A percentile compares a stretch with the other conserved stretches of the same genome.
Conservation (phyloP, 2,329 filamentous ascomycete genomes). For the Exserohilum turcica region DNA sequence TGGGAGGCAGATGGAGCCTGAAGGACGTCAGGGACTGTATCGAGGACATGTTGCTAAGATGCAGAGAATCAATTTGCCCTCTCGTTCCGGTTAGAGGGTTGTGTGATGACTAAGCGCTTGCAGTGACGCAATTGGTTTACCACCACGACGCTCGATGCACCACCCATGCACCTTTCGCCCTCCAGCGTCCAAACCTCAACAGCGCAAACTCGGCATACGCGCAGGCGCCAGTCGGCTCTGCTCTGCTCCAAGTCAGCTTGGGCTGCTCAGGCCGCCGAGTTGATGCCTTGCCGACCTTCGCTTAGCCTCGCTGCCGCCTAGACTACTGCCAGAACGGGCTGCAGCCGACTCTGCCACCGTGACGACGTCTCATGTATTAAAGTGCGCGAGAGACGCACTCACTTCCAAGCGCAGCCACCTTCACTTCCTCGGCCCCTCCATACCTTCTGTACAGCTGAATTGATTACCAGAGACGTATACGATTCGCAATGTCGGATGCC, state of each 20-base stretch:
- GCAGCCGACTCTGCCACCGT: constrained; percentile 20
- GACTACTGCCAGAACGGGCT: constrained; percentile 30
- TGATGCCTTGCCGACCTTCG: constrained; percentile 39
- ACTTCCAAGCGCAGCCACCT: constrained; percentile 16
- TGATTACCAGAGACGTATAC: not conserved
- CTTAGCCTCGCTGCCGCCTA: constrained; percentile 39
- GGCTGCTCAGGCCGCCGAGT: constrained; percentile 14
- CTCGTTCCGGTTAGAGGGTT: constrained; percentile 25
- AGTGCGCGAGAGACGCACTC: constrained; percentile 25
- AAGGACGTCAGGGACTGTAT: constrained; percentile 56
- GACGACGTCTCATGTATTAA: constrained; percentile 23
- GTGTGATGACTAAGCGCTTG: constrained; percentile 19
- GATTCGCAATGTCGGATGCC: constrained; percentile 24
- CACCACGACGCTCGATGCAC: not conserved
- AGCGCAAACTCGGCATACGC: not conserved
- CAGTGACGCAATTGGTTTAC: constrained; percentile 3
- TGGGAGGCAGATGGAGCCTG: constrained; percentile 70
- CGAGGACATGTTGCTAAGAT: constrained; percentile 33
- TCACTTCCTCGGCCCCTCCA: not conserved
- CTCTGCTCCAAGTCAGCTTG: too few relatives aligned
- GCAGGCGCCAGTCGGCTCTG: not conserved
- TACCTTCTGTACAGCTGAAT: not conserved
- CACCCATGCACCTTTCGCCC: not conserved
- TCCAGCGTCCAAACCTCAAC: not conserved
- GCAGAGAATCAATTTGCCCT: constrained; percentile 6